These are phyloP conservation scores for Teunomyces cretensis DNA, from an alignment of 805 yeast species.

Conservation along the genomic window DNA sequence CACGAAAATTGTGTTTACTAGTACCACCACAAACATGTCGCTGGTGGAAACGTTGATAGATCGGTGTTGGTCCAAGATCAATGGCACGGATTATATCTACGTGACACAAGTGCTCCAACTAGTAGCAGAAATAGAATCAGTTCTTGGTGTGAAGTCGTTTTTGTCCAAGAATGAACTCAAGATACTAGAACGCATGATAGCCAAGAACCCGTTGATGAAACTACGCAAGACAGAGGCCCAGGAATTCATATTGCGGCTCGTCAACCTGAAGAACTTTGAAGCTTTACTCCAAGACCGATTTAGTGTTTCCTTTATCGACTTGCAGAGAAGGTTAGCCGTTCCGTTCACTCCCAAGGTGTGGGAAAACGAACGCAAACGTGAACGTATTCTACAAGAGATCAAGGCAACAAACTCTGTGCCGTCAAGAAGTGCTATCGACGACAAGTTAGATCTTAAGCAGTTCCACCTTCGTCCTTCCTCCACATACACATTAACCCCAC, in stretches of 20 bases:
- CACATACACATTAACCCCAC: slow-evolving; percentile 2
- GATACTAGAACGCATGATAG: slow-evolving; percentile 11
- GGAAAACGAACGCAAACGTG: slow-evolving; percentile 3
- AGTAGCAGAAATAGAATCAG: slow-evolving; percentile 20
- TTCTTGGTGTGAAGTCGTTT: slow-evolving; percentile 15
- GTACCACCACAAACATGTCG: background rate
- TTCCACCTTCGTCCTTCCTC: background rate
- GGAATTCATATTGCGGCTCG: slow-evolving; percentile 24
- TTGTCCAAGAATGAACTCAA: slow-evolving; percentile 14
- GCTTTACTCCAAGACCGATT: slow-evolving; percentile 21
- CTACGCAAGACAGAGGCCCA: slow-evolving; percentile 22
- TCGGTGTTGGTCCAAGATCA: slow-evolving; percentile 8
- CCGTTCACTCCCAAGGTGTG: background rate
- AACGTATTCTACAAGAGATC: background rate
- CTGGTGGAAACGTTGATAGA: slow-evolving; percentile 13
- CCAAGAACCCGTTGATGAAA: slow-evolving; percentile 10
- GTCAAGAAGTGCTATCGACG: background rate
- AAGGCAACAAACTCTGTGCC: background rate
- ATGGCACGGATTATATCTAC: slow-evolving; percentile 14
- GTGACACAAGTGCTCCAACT: slow-evolving; percentile 21
- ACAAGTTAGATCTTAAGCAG: background rate
- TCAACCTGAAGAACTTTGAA: slow-evolving; percentile 17
- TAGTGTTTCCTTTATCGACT: background rate
- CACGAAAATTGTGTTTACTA: slow-evolving; percentile 2
- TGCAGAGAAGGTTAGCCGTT: slow-evolving; percentile 8